Evolutionary conservation across 1,284 basidiomycete genomes (phyloP).

Genomic region (Cryptococcus hybrid): DNA sequence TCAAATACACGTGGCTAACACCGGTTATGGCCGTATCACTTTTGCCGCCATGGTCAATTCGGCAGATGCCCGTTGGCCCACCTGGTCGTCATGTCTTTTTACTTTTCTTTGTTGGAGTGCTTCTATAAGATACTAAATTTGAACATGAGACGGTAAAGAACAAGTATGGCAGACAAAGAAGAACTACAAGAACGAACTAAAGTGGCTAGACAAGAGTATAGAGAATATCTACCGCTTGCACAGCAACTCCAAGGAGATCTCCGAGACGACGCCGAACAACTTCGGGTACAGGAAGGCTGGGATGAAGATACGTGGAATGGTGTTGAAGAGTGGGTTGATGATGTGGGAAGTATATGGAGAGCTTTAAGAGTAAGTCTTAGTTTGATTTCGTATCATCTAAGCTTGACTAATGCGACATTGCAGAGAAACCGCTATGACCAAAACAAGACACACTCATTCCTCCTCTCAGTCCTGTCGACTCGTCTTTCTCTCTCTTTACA

Average conservation of each 20-base stretch:
- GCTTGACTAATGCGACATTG: neutral
- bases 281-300: constrained; percentile 41
- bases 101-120: neutral
- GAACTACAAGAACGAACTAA: neutral
- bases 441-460: constrained; percentile 23
- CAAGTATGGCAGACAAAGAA: neutral
- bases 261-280: constrained; percentile 32
- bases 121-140: neutral
- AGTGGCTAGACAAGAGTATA: constrained; percentile 23
- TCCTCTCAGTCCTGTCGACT: constrained; percentile 23
- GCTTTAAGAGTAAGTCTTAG: constrained; percentile 37
- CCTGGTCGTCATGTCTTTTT: neutral
- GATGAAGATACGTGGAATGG: constrained; percentile 30
- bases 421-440: constrained; percentile 39
- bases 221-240: constrained; percentile 26
- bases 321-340: constrained; percentile 38
- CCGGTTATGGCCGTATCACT: neutral
- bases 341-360: constrained; percentile 38
- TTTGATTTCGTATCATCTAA: neutral
- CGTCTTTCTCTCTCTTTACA: constrained; percentile 29
- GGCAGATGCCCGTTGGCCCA: no score
- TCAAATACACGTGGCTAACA: neutral
- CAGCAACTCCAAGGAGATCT: constrained; percentile 33
- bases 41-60: neutral
- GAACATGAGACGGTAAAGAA: neutral